Evolutionary conservation across 2,329 filamentous ascomycete genomes (phyloP).

Genomic region (Aspergillus sp.): DNA sequence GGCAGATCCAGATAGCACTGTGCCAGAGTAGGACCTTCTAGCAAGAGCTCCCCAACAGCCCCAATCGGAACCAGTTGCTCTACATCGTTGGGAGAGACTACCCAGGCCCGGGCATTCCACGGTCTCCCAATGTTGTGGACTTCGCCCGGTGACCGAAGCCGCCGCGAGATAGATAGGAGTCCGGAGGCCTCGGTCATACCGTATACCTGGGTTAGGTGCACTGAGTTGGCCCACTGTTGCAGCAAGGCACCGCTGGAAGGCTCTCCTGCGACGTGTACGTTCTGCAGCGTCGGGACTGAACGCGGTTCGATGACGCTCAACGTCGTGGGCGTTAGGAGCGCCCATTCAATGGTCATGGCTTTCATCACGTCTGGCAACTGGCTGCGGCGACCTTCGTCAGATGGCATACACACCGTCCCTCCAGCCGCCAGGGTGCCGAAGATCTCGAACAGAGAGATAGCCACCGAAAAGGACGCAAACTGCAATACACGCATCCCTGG

Average conservation of each 20-base stretch:
- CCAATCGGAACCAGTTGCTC: background rate
- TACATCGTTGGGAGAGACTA: background rate
- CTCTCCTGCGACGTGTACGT: slow-evolving; percentile 1
- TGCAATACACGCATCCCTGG: slow-evolving; percentile 45
- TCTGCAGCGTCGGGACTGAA: background rate
- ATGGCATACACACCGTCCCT: slow-evolving; percentile 54
- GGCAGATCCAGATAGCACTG: background rate
- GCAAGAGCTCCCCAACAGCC: background rate
- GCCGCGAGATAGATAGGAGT: background rate
- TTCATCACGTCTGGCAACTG: slow-evolving; percentile 30
- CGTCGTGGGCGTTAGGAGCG: background rate
- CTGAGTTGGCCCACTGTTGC: background rate
- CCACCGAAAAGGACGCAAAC: slow-evolving; percentile 48
- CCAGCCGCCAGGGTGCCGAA: slow-evolving; percentile 50
- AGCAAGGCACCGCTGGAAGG: background rate
- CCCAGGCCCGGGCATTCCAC: background rate
- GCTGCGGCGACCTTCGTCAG: slow-evolving; percentile 38
- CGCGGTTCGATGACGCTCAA: background rate
- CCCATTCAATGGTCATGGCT: background rate
- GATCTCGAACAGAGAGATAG: slow-evolving; percentile 47
- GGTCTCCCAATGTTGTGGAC: background rate
- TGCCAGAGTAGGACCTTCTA: slow-evolving; percentile 2
- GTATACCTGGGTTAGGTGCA: background rate
- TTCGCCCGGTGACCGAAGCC: background rate
- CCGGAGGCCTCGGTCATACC: slow-evolving; percentile 2